Percentiles rank a stretch among this genome's conserved stretches.
phyloP scores from a whole-genome alignment of 2,329 filamentous ascomycete genomes.

The Zymoseptoria crescenta region DNA sequence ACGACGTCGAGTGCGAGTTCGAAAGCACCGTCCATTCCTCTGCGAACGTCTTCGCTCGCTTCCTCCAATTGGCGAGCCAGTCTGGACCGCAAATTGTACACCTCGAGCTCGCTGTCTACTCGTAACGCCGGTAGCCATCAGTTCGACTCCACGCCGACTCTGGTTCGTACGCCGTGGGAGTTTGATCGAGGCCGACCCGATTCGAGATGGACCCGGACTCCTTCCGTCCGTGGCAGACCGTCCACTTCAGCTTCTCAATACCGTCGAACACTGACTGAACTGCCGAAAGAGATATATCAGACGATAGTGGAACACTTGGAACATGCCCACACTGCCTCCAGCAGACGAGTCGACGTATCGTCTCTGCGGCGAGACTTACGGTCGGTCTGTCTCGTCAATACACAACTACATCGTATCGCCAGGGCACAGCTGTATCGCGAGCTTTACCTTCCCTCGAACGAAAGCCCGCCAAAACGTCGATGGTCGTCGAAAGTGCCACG shows the following conservation, averaged over 20 bases:
- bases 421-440: slow-evolving; percentile 42
- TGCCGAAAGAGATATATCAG: slow-evolving; percentile 49
- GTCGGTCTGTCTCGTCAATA: slow-evolving; percentile 47
- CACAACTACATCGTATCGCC: slow-evolving; percentile 49
- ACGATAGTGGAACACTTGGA: slow-evolving; percentile 47
- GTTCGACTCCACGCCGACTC: slow-evolving; percentile 8
- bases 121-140: slow-evolving; percentile 3
- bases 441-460: slow-evolving; percentile 22
- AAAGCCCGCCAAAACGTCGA: slow-evolving; percentile 39
- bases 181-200: slow-evolving; percentile 21
- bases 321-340: slow-evolving; percentile 31
- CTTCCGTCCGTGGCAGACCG: neutral
- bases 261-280: slow-evolving; percentile 23
- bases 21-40: slow-evolving; percentile 9
- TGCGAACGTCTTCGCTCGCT: slow-evolving; percentile 13
- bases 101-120: neutral
- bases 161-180: slow-evolving; percentile 35
- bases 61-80: neutral
- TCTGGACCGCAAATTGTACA: neutral
- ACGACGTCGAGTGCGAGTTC: neutral
- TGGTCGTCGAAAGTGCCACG: slow-evolving; percentile 30
- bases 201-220: slow-evolving; percentile 11
- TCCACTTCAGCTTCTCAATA: slow-evolving; percentile 1
- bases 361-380: slow-evolving; percentile 50
- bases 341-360: slow-evolving; percentile 38